Evolutionary conservation across 306 rosid genomes (phyloP), one percentile per base, ranked within the genome.

Genomic region (Quercus glauca): DNA sequence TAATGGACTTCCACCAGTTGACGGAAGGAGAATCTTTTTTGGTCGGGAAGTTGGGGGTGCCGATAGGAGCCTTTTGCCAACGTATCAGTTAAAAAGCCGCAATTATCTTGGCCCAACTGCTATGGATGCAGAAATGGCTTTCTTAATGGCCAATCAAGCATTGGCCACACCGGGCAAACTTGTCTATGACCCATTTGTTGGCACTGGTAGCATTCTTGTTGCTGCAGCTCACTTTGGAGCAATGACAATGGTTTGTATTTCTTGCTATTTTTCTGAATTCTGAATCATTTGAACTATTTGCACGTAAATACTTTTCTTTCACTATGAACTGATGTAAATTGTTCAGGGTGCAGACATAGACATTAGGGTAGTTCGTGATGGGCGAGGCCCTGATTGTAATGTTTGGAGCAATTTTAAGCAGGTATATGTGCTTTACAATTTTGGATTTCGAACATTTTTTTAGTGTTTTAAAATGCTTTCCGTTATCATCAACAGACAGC

Each of bases 341-440:
- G 60, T 81, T 84, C 89, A 95, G 99, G 99, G 99, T 77, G 99
- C 99, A 84, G 99, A 92, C 67, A 95, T 95, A 87, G 99, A 95
- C 81, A 95, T 95, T 79, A 90, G 99, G 89, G 98, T 95, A 55
- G 96, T 95, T 69, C 95, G 98, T 25, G 97, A 95, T 87, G 99
- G 99, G 55, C 97, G 96, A 21, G 99, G 99, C 82, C 99, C 99
- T 58, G 88, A 95, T 86, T 83, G 97, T 84, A 95, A 95, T 74
- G 94, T 95, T 64, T 92, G 99, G 99, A 95, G 99, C 86, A 95
- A 95, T 83, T 95, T 95, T 87, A 91, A 91, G 88, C 99, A 95
- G 96, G 99, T 92, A 82, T 89, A 63, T 76, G 17, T 80, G 75
- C 78, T 70, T 15, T 60, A 79, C 21, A 37, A 35, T 26, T 64